Evolutionary conservation across 768 basidiomycete genomes (phyloP).

Genomic region (Tylopilus balloui): DNA sequence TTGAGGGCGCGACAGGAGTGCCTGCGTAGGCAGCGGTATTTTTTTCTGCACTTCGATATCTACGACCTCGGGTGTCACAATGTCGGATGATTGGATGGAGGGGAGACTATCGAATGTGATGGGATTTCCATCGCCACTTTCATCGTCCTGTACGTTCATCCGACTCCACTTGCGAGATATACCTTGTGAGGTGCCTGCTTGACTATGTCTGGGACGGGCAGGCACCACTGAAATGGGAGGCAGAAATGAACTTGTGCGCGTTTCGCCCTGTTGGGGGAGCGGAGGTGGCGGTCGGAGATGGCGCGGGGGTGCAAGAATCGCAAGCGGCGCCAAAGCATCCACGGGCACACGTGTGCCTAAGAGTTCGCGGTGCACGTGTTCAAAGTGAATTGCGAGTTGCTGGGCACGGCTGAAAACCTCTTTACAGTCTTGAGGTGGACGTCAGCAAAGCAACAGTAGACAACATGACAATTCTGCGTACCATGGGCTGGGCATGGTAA

Average conservation of each 20-base stretch:
- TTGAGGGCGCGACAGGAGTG: slow-evolving; percentile 25
- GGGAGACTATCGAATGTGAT: slow-evolving; percentile 26
- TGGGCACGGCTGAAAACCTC: slow-evolving; percentile 23
- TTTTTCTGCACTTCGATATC: slow-evolving; percentile 15
- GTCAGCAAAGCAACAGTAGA: slow-evolving; percentile 4
- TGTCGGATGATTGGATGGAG: not conserved
- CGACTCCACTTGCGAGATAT: slow-evolving; percentile 32
- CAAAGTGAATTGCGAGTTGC: slow-evolving; percentile 25
- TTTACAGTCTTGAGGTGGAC: slow-evolving; percentile 17
- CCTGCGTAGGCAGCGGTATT: not conserved
- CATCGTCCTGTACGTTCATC: slow-evolving; percentile 23
- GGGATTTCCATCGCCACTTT: slow-evolving; percentile 8
- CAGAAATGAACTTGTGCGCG: not conserved
- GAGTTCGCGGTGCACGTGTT: slow-evolving; percentile 20
- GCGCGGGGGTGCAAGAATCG: slow-evolving; percentile 18
- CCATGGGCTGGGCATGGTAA: slow-evolving; percentile 25
- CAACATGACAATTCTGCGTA: slow-evolving; percentile 7
- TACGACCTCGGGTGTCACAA: not conserved
- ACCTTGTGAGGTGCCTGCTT: slow-evolving; percentile 10
- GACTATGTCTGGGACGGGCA: slow-evolving; percentile 5
- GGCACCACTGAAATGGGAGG: slow-evolving; percentile 11
- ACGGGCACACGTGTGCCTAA: slow-evolving; percentile 7
- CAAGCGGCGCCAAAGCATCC: slow-evolving; percentile 18
- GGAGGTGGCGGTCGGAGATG: slow-evolving; percentile 16
- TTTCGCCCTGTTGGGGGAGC: slow-evolving; percentile 6